Evolutionary conservation across 148 eudicot species (phyloP).

Genomic region (Spergularia marina): DNA sequence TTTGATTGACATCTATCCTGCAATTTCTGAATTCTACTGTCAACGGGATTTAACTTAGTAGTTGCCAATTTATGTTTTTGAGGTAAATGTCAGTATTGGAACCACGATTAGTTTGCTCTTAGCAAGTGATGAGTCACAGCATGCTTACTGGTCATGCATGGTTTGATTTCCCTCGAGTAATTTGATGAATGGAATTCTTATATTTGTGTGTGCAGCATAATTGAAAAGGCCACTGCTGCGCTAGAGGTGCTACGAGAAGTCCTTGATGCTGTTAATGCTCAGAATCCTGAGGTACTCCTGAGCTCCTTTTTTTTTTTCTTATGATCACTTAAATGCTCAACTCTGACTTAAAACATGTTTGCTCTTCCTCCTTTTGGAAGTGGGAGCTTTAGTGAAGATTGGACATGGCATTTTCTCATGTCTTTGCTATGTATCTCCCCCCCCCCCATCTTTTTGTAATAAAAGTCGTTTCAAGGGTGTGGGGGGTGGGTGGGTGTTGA

Average conservation of each 20-base stretch:
- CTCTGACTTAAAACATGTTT: neutral
- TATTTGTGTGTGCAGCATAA: constrained; percentile 50
- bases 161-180: no score
- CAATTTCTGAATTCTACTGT: neutral
- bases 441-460: neutral
- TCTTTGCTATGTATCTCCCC: neutral
- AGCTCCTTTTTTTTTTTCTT: neutral
- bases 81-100: neutral
- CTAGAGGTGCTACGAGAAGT: constrained; percentile 88
- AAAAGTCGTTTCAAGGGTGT: no score
- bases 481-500: no score
- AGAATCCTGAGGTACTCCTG: constrained; percentile 70
- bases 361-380: neutral
- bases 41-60: neutral
- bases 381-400: neutral
- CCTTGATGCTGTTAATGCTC: constrained; percentile 73
- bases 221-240: constrained; percentile 83
- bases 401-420: no score
- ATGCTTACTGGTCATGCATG: neutral
- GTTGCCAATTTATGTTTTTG: neutral
- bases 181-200: no score
- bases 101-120: constrained; percentile 1
- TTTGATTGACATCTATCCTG: neutral
- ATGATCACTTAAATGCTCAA: no score
- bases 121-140: neutral